These are phyloP conservation scores for Nemania diffusa DNA, from an alignment of 2,329 filamentous ascomycete species.

Conservation along the genomic window DNA sequence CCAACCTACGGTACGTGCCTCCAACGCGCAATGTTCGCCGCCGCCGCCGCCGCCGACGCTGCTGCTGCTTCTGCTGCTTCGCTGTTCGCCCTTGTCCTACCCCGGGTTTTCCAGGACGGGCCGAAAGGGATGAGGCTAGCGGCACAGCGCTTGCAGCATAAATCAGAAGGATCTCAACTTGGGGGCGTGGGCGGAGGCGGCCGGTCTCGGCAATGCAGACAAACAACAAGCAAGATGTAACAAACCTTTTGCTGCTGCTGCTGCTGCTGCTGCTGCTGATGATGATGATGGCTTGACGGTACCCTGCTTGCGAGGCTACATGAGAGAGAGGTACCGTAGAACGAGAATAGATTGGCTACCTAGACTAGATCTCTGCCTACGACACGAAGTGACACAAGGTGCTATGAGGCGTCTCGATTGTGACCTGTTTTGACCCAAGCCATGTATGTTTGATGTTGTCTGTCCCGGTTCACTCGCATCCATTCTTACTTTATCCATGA, in stretches of 20 bases:
- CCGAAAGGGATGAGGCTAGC: slow-evolving; percentile 41
- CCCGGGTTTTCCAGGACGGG: slow-evolving; percentile 41
- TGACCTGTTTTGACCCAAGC: not conserved
- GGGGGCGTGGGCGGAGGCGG: slow-evolving; percentile 25
- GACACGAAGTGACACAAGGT: slow-evolving; percentile 12
- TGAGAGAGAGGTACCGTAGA: not conserved
- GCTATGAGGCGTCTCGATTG: slow-evolving; percentile 10
- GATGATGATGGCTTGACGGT: not conserved
- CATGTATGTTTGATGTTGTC: not conserved
- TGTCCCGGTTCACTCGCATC: not conserved
- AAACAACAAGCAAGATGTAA: slow-evolving; percentile 26
- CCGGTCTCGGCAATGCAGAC: slow-evolving; percentile 23
- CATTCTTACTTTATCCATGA: not conserved
- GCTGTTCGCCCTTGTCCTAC: slow-evolving; percentile 37
- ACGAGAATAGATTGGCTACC: slow-evolving; percentile 21
- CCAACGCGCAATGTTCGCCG: not conserved
- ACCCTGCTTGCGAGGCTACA: slow-evolving; percentile 19
- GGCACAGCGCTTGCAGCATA: slow-evolving; percentile 25
- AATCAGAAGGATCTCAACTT: slow-evolving; percentile 24
- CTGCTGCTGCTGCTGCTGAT: too few relatives aligned
- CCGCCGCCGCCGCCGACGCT: slow-evolving; percentile 15
- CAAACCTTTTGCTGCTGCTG: slow-evolving; percentile 16
- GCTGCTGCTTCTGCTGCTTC: not conserved
- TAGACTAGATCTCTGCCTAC: not conserved
- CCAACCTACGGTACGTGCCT: not conserved